Base-by-base conservation (phyloP, 2,329 filamentous ascomycete species). In the Aspergillus sp. region DNA sequence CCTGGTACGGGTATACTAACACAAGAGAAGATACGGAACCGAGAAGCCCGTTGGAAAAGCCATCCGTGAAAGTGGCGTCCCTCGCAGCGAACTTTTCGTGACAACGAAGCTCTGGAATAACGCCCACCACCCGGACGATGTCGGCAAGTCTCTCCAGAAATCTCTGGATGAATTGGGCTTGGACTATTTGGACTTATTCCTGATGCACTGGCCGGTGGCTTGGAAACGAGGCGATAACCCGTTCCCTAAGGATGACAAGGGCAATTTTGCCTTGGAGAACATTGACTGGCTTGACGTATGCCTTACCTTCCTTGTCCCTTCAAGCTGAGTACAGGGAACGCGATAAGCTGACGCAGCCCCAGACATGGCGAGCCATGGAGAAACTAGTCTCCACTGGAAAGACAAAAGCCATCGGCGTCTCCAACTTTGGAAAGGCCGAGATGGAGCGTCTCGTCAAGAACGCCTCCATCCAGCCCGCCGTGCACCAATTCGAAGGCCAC, bases 71-170 rank as follows among this genome's bases (percentile, higher is more conserved):
- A 78, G 78, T 30, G 75, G 82, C 41, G 74, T 86, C 7, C 81
- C 82, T 48, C 75, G 82, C 41, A 70, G 79, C 39, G 73, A 85
- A 47, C 68, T 86, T 51, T 86, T 85, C 65, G 72, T 86, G 54
- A 82, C 79, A 2, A 81, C 79, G 7, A 86, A 85, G 63, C 68
- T 85, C 33, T 84, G 80, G 80, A 83, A 82, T 67, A 81, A 80
- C 63, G 74, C 68, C 56, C 79, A 83, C 59, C 73, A 77, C 52
- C 76, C 75, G 1, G 74, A 82, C 56, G 79, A 82, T 56, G 83
- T 86, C 10, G 70, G 77, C 49, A 68, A 75, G 52, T 82, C 81
- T 51, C 75, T 81, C 42, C 73, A 77, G 52, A 73, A 78, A 36
- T 81, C 81, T 38, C 70, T 85, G 44, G 75, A 81, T 60, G 75